Conservation (phyloP, 495 filamentous ascomycete genomes). For the Penicillium crystallinum region DNA sequence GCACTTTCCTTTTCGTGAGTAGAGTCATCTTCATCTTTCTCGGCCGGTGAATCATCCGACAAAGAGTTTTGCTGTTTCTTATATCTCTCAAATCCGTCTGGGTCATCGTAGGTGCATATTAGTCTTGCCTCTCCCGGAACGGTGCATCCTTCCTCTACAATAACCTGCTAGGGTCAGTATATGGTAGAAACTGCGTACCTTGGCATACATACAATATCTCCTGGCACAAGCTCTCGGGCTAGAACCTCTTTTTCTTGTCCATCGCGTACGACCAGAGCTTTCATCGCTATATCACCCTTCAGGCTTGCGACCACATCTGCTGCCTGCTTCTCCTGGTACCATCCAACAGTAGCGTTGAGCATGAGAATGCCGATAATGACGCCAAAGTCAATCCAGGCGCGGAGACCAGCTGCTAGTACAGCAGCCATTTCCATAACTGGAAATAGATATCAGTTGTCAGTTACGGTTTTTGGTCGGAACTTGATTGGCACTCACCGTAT, state of each 20-base stretch:
- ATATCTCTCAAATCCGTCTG: no score
- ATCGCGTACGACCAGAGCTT: conserved; percentile 64
- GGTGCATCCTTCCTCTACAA: conserved; percentile 78
- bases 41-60: no score
- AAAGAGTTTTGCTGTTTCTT: no score
- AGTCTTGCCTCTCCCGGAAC: no score
- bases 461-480: no score
- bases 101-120: no score
- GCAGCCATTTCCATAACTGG: conserved; percentile 85
- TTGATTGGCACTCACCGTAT: no score
- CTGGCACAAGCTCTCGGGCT: conserved; percentile 72
- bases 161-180: no score
- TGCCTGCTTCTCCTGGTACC: conserved; percentile 83
- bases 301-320: conserved; percentile 74
- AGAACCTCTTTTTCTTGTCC: conserved; percentile 66
- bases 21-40: conserved; percentile 53
- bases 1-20: no score
- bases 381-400: conserved; percentile 80
- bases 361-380: conserved; percentile 77
- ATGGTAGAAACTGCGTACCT: no score
- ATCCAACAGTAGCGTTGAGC: conserved; percentile 74
- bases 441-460: no score
- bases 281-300: conserved; percentile 82
- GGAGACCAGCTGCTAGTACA: conserved; percentile 69
- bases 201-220: no score